Percentiles rank a stretch among this genome's conserved stretches.
Conservation (phyloP, 1,284 basidiomycete species). For the Austroboletus niveus region DNA sequence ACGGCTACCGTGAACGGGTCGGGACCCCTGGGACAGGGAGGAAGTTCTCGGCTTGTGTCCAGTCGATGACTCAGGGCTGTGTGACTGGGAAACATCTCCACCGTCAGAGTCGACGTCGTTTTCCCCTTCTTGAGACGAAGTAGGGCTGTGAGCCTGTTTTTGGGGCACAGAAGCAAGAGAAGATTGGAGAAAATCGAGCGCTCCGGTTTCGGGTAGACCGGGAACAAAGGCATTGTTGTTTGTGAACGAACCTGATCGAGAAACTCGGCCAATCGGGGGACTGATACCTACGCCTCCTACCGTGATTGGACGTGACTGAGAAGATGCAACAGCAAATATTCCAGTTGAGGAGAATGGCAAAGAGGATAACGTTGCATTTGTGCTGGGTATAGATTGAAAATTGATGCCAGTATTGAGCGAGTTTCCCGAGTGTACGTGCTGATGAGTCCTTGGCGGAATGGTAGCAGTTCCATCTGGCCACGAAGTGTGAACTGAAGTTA, state of each 20-base stretch:
- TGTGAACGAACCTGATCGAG: slow-evolving; percentile 63
- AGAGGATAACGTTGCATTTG: slow-evolving; percentile 30
- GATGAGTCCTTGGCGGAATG: slow-evolving; percentile 32
- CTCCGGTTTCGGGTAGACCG: slow-evolving; percentile 31
- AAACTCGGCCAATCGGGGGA: slow-evolving; percentile 52
- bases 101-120: slow-evolving; percentile 43
- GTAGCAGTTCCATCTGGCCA: slow-evolving; percentile 29
- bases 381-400: slow-evolving; percentile 36
- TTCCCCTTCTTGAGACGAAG: slow-evolving; percentile 43
- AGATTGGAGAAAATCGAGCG: slow-evolving; percentile 34
- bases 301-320: slow-evolving; percentile 25
- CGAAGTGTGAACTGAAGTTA: slow-evolving; percentile 23
- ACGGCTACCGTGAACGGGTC: slow-evolving; percentile 22
- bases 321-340: slow-evolving; percentile 27
- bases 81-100: slow-evolving; percentile 28
- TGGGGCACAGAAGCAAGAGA: slow-evolving; percentile 12
- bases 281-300: slow-evolving; percentile 27
- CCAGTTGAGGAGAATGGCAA: slow-evolving; percentile 34
- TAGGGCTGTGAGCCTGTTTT: slow-evolving; percentile 30
- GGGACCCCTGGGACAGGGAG: slow-evolving; percentile 23
- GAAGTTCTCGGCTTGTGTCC: slow-evolving; percentile 23
- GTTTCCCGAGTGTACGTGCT: slow-evolving; percentile 35
- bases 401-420: slow-evolving; percentile 32
- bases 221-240: slow-evolving; percentile 46
- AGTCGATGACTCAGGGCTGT: slow-evolving; percentile 31